Percentiles rank a stretch among this genome's conserved stretches.
These are phyloP conservation scores for Ustanciosporium gigantosporum DNA, from an alignment of 1,284 basidiomycete species.

Conservation along the genomic window DNA sequence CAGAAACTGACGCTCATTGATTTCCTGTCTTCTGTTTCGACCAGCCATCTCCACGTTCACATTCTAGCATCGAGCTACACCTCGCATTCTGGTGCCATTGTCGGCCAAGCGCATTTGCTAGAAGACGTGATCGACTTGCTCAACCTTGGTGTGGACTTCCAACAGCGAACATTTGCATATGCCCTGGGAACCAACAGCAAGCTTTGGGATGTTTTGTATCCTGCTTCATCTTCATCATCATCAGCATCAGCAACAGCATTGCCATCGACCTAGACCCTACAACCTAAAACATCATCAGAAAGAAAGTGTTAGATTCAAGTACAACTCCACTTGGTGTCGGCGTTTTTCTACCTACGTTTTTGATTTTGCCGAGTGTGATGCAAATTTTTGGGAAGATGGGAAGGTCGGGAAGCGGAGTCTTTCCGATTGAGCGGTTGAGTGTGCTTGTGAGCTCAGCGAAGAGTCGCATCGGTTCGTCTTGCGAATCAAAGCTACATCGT, in stretches of 20 bases:
- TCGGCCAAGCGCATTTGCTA: conserved; percentile 88
- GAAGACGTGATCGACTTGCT: conserved; percentile 77
- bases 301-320: too few species aligned
- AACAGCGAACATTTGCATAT: conserved; percentile 78
- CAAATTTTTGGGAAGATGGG: too few species aligned
- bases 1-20: background rate
- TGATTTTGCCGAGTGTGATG: too few species aligned
- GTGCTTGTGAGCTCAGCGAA: too few species aligned
- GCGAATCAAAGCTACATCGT: too few species aligned
- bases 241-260: background rate
- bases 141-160: conserved; percentile 70
- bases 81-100: conserved; percentile 63
- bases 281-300: too few species aligned
- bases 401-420: too few species aligned
- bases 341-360: too few species aligned
- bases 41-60: conserved; percentile 91
- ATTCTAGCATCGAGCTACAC: conserved; percentile 69
- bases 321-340: too few species aligned
- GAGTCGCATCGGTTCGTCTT: too few species aligned
- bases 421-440: too few species aligned
- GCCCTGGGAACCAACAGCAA: conserved; percentile 64
- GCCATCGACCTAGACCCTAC: too few species aligned
- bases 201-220: conserved; percentile 30
- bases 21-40: background rate
- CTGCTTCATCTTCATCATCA: background rate